Percentiles rank a stretch among this genome's conserved stretches.
Conservation (phyloP, 2,329 filamentous ascomycete species). For the Fusarium anguioides region DNA sequence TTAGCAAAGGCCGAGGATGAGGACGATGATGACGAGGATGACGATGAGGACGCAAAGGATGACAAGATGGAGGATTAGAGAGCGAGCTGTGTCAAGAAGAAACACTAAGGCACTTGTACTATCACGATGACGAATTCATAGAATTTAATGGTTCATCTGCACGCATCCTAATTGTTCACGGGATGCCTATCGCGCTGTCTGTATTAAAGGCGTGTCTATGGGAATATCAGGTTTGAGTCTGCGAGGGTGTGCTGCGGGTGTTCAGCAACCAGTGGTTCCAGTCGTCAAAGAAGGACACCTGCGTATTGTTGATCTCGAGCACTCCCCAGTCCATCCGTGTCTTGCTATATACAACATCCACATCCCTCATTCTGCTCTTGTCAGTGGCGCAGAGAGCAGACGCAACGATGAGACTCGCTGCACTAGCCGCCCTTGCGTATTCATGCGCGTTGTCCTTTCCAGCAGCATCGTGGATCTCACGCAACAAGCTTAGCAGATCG, state of each 20-base stretch:
- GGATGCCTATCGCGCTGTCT: constrained; percentile 21
- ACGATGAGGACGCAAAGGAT: constrained; percentile 70
- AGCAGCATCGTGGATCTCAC: constrained; percentile 75
- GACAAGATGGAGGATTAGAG: constrained; percentile 90
- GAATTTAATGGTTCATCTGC: constrained; percentile 50
- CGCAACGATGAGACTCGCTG: constrained; percentile 74
- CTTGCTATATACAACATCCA: constrained; percentile 72
- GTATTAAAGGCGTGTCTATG: background rate
- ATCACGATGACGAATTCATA: constrained; percentile 52
- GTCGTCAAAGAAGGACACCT: constrained; percentile 74
- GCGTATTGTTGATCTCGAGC: constrained; percentile 68
- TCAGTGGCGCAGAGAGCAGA: constrained; percentile 69
- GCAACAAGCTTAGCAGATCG: constrained; percentile 68
- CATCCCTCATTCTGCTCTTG: constrained; percentile 61
- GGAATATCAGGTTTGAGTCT: constrained; percentile 44
- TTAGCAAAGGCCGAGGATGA: constrained; percentile 92
- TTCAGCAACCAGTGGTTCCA: constrained; percentile 79
- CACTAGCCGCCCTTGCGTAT: constrained; percentile 80
- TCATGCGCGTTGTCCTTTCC: constrained; percentile 72
- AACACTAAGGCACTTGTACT: constrained; percentile 48
- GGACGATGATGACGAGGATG: constrained; percentile 69
- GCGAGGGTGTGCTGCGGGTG: constrained; percentile 60
- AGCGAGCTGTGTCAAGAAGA: constrained; percentile 30
- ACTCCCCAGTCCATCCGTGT: constrained; percentile 69
- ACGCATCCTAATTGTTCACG: constrained; percentile 23